phyloP scores from a whole-genome alignment of 257 asterid genomes.

The Solanum sejunctum region DNA sequence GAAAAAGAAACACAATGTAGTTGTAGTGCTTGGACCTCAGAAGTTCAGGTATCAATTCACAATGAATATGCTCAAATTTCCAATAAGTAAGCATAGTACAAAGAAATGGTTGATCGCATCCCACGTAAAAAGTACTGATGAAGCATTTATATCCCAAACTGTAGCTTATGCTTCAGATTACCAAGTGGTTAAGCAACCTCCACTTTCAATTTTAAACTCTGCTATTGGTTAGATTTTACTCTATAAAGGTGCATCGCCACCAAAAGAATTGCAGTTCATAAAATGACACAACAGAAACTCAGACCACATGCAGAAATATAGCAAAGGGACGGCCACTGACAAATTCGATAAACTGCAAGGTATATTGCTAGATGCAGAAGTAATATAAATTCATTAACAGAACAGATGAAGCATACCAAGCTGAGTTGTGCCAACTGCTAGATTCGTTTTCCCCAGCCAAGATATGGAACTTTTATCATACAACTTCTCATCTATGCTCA shows the following conservation, averaged over 20 bases:
- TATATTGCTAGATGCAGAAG: neutral
- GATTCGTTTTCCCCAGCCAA: constrained; percentile 62
- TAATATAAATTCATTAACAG: neutral
- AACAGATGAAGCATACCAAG: constrained; percentile 29
- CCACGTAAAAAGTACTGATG: neutral
- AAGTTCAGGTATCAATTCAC: neutral
- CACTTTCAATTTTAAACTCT: neutral
- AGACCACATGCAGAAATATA: neutral
- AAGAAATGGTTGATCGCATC: neutral
- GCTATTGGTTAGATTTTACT: neutral
- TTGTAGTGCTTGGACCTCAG: neutral
- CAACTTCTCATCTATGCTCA: constrained; percentile 9
- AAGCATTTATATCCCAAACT: neutral
- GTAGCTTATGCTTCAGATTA: neutral
- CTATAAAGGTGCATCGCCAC: neutral
- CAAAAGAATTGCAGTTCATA: neutral
- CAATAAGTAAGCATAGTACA: neutral
- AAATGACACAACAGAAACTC: neutral
- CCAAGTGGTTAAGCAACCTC: neutral
- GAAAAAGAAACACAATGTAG: neutral
- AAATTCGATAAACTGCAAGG: neutral
- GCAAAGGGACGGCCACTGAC: neutral
- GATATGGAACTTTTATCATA: constrained; percentile 18
- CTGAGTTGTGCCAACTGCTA: constrained; percentile 52
- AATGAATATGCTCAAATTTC: neutral